Evolutionary conservation across 1,284 basidiomycete genomes (phyloP), one percentile per base, ranked within the genome.

Genomic region (Apiotrichum domesticum): DNA sequence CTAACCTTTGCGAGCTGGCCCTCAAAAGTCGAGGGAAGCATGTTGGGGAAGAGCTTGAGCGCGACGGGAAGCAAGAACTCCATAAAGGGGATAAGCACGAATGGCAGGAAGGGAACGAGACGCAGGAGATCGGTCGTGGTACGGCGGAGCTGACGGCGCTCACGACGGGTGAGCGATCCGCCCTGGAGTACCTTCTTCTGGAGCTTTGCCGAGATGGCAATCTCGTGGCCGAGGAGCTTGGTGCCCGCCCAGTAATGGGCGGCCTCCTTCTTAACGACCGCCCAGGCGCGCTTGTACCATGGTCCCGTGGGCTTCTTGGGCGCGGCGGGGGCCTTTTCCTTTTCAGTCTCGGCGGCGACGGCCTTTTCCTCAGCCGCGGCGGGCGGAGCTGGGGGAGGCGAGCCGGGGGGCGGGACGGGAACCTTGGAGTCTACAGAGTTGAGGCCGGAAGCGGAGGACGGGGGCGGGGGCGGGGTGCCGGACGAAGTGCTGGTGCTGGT

Each of bases 21-120:
- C 75, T 98, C 93, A 62, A 99, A 99, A 0, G 95, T 99, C 1
- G 90, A 94, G 0, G 95, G 96, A 4, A 98, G 84, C 92, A 98
- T 98, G 77, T 92, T 98, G 33, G 95, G 95, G 84, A 99, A 99
- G 51, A 99, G 79, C 77, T 95, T 96, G 66, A 99, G 83, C 0
- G 93, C 93, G 39, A 98, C 90, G 3, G 96, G 95, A 1, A 99
- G 83, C n/a, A 99, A 81, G 32, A 99, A 75, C 74, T 99, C 96
- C 90, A 98, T 98, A 81, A 97, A 97, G 1, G 96, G 95, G 8
- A 99, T 90, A 67, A 98, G 82, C 59, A 99, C 76, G 78, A 99
- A 98, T 51, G 93, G 90, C 10, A 90, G 85, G 76, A 99, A 98
- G 1, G 95, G 95, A 42, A 98, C 86, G 21, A 98, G 84, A 42